Base-by-base conservation (phyloP, 2,329 filamentous ascomycete genomes). In the Aspergillus sp. region DNA sequence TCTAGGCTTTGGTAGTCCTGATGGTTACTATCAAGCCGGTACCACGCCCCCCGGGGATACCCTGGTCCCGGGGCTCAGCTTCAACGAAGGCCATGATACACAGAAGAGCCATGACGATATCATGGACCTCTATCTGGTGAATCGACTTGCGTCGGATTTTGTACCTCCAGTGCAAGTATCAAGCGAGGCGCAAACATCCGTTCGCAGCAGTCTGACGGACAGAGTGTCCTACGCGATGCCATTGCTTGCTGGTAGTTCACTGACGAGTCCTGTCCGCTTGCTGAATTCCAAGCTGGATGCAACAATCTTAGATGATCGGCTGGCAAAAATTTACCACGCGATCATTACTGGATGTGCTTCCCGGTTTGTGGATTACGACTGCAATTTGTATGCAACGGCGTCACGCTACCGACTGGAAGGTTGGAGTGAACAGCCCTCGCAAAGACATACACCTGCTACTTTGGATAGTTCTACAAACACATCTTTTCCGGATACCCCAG, bases 231-330 rank as follows among this genome's bases (percentile, higher is more conserved):
- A 19, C 39, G 39, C 3, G 23, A 25, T 30, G 28, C 28, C 36
- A 4, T 32, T 23, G 23, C 19, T 63, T 1, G 32, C 62, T 13
- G 63, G 66, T 5, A 55, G 62, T 28, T 63, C 65, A 36, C 55
- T 57, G 10, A 57, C 54, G 23, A 70, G 67, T 10, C 67, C 68
- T 1, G 53, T 70, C n/a, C 39, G 61, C 53, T 45, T 70, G n/a
- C 52, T 70, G n/a, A 70, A 67, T 43, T 67, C 67, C 3, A 65
- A 55, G 38, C 50, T 69, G 47, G 58, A 70, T 30, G 57, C 64
- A 3, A 58, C 49, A 2, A 61, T 69, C 1, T 55, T 69, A 2
- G 66, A 67, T 32, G 54, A 64, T n/a, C 59, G 63, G 13, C 54
- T 69, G 1, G 49, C 51, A 2, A 54, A 53, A 15, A 70, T 70